These are phyloP conservation scores for Rubia peregrina DNA, from an alignment of 305 asterid species.

Conservation along the genomic window DNA sequence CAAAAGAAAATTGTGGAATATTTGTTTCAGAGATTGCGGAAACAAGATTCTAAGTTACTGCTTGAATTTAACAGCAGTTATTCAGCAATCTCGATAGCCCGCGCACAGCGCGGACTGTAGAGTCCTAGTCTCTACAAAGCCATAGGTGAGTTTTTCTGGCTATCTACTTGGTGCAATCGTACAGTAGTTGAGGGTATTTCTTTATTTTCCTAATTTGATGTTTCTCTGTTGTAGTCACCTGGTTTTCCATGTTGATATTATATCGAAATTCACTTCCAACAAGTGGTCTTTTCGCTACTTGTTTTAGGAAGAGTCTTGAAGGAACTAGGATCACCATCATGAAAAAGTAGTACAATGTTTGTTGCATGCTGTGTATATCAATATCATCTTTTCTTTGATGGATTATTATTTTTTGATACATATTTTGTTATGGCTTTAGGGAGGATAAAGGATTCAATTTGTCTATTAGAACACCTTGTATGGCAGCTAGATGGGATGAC, in stretches of 20 bases:
- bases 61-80: too few relatives aligned
- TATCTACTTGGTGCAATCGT: slow-evolving; percentile 84
- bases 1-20: too few relatives aligned
- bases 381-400: neutral
- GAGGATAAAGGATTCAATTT: slow-evolving; percentile 70
- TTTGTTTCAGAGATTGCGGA: too few relatives aligned
- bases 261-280: slow-evolving; percentile 4
- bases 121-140: slow-evolving; percentile 72
- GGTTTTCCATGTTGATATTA: neutral
- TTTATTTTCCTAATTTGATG: neutral
- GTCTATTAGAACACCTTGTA: slow-evolving; percentile 65
- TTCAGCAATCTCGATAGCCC: too few relatives aligned
- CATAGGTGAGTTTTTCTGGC: slow-evolving; percentile 92
- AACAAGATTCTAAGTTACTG: too few relatives aligned
- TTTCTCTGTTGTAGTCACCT: slow-evolving; percentile 7
- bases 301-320: slow-evolving; percentile 83
- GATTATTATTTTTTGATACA: slow-evolving; percentile 6
- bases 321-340: slow-evolving; percentile 80
- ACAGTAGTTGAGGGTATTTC: slow-evolving; percentile 66
- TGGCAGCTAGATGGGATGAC: slow-evolving; percentile 91
- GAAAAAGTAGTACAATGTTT: slow-evolving; percentile 43
- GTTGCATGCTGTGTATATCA: slow-evolving; percentile 4
- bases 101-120: too few relatives aligned
- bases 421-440: slow-evolving; percentile 31
- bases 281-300: slow-evolving; percentile 5